phyloP scores from a whole-genome alignment of 1,139 yeast genomes.

The Saccharomyces hybrid region DNA sequence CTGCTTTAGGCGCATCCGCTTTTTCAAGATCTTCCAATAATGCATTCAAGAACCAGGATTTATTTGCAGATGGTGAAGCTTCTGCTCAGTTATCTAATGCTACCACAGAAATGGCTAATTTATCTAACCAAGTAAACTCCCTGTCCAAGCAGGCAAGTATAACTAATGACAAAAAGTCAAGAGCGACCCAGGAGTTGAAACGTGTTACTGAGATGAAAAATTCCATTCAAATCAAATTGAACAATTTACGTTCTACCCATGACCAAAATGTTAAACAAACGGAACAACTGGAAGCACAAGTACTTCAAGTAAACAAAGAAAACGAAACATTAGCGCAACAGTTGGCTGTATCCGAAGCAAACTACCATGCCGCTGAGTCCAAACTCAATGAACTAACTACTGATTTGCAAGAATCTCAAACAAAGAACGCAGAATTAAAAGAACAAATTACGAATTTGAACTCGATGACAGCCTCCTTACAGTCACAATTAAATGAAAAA shows the following conservation, averaged over 20 bases:
- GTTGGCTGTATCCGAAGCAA: conserved; percentile 73
- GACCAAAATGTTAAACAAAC: conserved; percentile 75
- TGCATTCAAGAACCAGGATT: conserved; percentile 36
- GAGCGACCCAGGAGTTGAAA: conserved; percentile 69
- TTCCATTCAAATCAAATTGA: conserved; percentile 64
- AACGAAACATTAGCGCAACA: conserved; percentile 68
- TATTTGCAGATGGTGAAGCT: conserved; percentile 50
- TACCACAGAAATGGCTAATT: conserved; percentile 78
- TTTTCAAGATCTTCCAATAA: conserved; percentile 6
- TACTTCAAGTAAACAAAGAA: conserved; percentile 56
- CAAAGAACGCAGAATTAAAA: conserved; percentile 54
- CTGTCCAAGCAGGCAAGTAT: conserved; percentile 66
- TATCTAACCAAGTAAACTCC: conserved; percentile 77
- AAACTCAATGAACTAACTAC: conserved; percentile 57
- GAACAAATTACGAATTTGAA: conserved; percentile 61
- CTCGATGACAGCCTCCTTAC: conserved; percentile 55
- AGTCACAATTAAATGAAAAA: conserved; percentile 45
- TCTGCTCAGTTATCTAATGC: conserved; percentile 69
- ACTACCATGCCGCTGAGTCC: conserved; percentile 60
- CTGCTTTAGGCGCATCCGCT: conserved; percentile 10
- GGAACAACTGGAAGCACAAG: conserved; percentile 54
- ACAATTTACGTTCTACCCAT: conserved; percentile 58
- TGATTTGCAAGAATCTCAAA: conserved; percentile 56
- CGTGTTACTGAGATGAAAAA: conserved; percentile 54
- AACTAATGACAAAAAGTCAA: conserved; percentile 60